These are phyloP conservation scores for Suhomyces panamericanus DNA, from an alignment of 1,139 yeast genomes.

Conservation along the genomic window DNA sequence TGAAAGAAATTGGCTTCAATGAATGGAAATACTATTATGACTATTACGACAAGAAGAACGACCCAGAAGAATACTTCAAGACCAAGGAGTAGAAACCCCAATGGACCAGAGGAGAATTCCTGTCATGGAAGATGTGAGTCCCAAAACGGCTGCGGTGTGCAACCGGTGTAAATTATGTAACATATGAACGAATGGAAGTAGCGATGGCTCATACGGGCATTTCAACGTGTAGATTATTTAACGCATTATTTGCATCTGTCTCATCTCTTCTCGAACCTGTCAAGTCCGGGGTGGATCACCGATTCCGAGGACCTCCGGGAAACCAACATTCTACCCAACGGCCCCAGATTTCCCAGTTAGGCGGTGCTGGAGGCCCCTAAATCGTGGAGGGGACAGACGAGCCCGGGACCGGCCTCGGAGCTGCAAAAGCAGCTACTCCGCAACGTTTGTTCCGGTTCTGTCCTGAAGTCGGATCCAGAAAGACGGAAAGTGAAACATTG, in stretches of 20 bases:
- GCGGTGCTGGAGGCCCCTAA: no score
- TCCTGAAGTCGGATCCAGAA: neutral
- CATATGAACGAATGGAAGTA: neutral
- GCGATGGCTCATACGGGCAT: no score
- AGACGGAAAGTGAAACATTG: no score
- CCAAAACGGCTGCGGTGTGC: slow-evolving; percentile 1
- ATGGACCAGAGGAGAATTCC: no score
- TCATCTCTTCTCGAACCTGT: no score
- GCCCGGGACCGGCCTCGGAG: slow-evolving; percentile 1
- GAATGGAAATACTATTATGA: slow-evolving; percentile 45
- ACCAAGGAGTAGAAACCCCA: neutral
- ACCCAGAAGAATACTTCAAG: slow-evolving; percentile 9
- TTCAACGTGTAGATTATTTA: no score
- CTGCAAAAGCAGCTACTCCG: neutral
- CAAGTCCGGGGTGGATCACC: neutral
- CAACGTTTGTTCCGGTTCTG: neutral
- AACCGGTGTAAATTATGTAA: slow-evolving; percentile 3
- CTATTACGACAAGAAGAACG: slow-evolving; percentile 30
- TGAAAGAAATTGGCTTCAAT: slow-evolving; percentile 45
- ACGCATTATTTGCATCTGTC: no score
- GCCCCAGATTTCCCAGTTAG: no score
- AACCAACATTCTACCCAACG: no score
- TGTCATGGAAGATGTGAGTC: no score
- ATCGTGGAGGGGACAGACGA: no score
- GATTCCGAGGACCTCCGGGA: no score